These are phyloP conservation scores for Dillenia suffruticosa DNA, from an alignment of 164 flowering plant genomes.

Conservation along the genomic window DNA sequence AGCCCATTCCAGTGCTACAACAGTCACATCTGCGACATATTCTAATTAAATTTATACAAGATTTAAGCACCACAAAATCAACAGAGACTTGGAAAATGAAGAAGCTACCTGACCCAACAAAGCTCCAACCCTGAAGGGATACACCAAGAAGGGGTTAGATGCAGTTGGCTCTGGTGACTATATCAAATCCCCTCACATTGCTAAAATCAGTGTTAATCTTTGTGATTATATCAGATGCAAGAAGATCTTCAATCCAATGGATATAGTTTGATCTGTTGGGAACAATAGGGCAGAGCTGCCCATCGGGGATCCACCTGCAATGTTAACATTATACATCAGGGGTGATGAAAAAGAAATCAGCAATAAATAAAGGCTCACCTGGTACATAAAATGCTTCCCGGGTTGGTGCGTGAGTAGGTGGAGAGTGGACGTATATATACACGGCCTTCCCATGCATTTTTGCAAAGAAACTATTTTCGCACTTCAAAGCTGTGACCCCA, in stretches of 20 bases:
- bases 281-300: constrained; percentile 93
- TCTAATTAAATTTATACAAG: background rate
- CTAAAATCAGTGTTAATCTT: constrained; percentile 21
- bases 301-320: constrained; percentile 98
- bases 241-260: constrained; percentile 92
- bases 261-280: constrained; percentile 94
- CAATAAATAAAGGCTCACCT: background rate
- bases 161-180: constrained; percentile 95
- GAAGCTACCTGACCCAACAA: constrained; percentile 84
- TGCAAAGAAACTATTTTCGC: too few species aligned
- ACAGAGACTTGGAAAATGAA: background rate
- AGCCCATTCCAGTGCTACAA: constrained; percentile 92
- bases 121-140: constrained; percentile 88
- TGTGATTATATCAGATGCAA: constrained; percentile 55
- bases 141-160: constrained; percentile 97
- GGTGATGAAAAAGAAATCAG: background rate
- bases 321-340: background rate
- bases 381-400: background rate
- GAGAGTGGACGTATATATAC: too few species aligned
- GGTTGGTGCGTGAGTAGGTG: too few species aligned
- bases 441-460: too few species aligned
- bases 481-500: too few species aligned
- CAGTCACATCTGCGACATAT: constrained; percentile 75
- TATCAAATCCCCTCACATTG: constrained; percentile 75
- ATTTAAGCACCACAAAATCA: background rate